Conservation (phyloP, 805 yeast species). For the Myxozyma vanderwaltii region DNA sequence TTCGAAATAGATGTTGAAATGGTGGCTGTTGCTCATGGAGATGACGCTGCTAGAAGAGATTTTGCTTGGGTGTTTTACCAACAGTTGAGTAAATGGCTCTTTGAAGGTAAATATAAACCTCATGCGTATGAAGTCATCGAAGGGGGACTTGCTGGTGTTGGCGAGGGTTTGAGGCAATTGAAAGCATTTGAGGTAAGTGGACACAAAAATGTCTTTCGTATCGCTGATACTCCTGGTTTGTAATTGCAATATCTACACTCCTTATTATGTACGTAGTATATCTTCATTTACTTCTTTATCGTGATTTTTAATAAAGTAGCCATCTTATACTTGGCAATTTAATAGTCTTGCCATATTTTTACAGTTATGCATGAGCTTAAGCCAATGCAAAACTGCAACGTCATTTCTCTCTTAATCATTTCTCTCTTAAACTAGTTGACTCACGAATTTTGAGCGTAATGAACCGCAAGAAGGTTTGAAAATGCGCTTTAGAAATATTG, state of each 20-base stretch:
- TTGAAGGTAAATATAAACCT: constrained; percentile 18
- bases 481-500: no score
- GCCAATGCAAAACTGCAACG: no score
- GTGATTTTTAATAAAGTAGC: no score
- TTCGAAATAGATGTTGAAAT: background rate
- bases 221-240: constrained; percentile 26
- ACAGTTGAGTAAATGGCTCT: constrained; percentile 28
- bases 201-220: constrained; percentile 17
- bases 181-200: constrained; percentile 21
- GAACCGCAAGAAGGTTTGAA: no score
- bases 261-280: no score
- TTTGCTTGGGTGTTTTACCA: constrained; percentile 23
- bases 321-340: no score
- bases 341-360: no score
- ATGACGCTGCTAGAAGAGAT: constrained; percentile 18
- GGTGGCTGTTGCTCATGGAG: constrained; percentile 22
- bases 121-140: constrained; percentile 18
- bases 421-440: no score
- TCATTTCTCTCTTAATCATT: no score
- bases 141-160: constrained; percentile 27
- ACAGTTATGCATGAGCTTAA: no score
- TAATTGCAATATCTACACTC: background rate
- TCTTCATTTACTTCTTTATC: no score
- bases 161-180: constrained; percentile 7
- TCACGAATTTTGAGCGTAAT: no score